Percentiles rank a stretch among this genome's conserved stretches.
These are phyloP conservation scores for Mycosarcoma maydis DNA, from an alignment of 1,284 basidiomycete genomes.

Conservation along the genomic window DNA sequence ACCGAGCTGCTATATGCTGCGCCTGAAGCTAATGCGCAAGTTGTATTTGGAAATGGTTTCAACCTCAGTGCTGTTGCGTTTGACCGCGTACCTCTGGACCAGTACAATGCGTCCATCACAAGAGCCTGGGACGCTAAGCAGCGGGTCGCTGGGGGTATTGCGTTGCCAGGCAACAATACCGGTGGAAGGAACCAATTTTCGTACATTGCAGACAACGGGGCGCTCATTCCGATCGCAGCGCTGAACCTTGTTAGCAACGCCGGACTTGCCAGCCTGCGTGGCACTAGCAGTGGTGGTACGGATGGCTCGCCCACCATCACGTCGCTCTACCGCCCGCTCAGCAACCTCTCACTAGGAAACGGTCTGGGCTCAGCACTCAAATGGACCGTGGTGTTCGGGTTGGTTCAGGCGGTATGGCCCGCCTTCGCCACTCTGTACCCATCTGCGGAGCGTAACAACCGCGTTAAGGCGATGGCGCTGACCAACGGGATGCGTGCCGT, in stretches of 20 bases:
- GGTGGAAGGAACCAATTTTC: slow-evolving; percentile 21
- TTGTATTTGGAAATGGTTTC: slow-evolving; percentile 21
- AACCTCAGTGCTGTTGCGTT: slow-evolving; percentile 14
- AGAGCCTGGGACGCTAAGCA: slow-evolving; percentile 9
- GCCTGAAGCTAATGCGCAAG: slow-evolving; percentile 20
- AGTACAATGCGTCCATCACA: slow-evolving; percentile 14
- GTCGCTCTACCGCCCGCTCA: slow-evolving; percentile 19
- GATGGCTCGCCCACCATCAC: slow-evolving; percentile 28
- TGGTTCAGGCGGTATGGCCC: slow-evolving; percentile 75
- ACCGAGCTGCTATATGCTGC: slow-evolving; percentile 30
- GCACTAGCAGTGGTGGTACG: not conserved
- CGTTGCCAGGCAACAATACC: slow-evolving; percentile 2
- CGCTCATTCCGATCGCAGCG: slow-evolving; percentile 16
- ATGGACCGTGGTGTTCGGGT: slow-evolving; percentile 36
- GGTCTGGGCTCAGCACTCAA: slow-evolving; percentile 35
- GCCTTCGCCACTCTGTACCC: slow-evolving; percentile 83
- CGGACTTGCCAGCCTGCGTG: slow-evolving; percentile 18
- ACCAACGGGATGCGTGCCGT: slow-evolving; percentile 80
- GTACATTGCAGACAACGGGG: slow-evolving; percentile 22
- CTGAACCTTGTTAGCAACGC: slow-evolving; percentile 42
- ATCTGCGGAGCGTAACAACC: slow-evolving; percentile 74
- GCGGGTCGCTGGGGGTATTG: slow-evolving; percentile 20
- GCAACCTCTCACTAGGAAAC: slow-evolving; percentile 24
- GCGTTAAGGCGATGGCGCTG: slow-evolving; percentile 79
- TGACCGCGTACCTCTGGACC: slow-evolving; percentile 17